Base-by-base conservation (phyloP, 2,329 filamentous ascomycete species). In the Colletotrichum noveboracense region DNA sequence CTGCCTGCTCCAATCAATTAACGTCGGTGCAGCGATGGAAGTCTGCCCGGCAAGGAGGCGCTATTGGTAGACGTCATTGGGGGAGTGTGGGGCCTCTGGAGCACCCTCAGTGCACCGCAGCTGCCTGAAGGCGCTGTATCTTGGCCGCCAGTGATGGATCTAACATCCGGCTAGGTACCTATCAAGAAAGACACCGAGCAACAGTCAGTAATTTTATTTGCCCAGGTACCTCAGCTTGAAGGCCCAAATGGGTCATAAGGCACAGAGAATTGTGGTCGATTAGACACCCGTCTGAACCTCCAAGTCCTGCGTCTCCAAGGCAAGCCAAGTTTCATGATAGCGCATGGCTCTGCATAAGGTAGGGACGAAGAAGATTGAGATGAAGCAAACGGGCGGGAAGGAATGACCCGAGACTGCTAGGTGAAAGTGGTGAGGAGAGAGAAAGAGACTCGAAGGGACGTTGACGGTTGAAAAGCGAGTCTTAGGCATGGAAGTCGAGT, bases 1-100 rank as follows among this genome's bases (percentile, higher is more conserved):
- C 55, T 75, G 73, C 74, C 70, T 74, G 48, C 21, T 21, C 70
- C 73, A 73, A 69, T 74, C 70, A 74, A 69, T 76, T 48, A 69
- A 69, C n/a, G 43, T 52, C 43, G 43, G 43, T 52, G 43, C 43
- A 52, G 58, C 34, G 24, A 38, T 38, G 36, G 36, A 68, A 26
- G 28, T 67, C 16, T 38, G 26, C 26, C 26, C 26, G 10, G 13
- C 32, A 18, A 24, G 55, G 56, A 8, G 24, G 72, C 70, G 52
- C 36, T 28, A 75, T 71, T 75, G 68, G 72, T 72, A 75, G 72
- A 67, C 62, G 72, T 67, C 55, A 67, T 16, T 21, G 36, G 24
- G 38, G 16, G 18, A n/a, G n/a, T 55, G 43, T 64, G 52, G 72
- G 72, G 69, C 24, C 61, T 0, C 14, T 5, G 8, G 10, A 30